These are phyloP conservation scores for Thielaviopsis euricoi DNA, from an alignment of 2,329 filamentous ascomycete species.

Conservation along the genomic window DNA sequence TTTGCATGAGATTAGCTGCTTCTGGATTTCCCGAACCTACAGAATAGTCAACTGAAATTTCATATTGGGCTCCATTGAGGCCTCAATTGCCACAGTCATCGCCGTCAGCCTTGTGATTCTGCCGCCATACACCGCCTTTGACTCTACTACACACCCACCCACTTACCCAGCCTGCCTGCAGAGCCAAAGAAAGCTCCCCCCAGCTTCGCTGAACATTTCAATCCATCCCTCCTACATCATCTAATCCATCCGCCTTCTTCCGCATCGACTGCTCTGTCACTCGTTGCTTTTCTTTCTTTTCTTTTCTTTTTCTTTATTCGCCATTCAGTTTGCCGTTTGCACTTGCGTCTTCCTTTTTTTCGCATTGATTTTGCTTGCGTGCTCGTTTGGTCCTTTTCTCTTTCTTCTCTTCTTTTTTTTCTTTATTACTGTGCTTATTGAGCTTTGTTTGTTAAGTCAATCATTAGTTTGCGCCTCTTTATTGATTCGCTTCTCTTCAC, in stretches of 20 bases:
- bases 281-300: slow-evolving; percentile 9
- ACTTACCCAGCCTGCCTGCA: background rate
- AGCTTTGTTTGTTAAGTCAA: background rate
- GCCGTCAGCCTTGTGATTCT: slow-evolving; percentile 3
- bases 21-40: background rate
- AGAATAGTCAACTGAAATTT: background rate
- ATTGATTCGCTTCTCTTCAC: background rate
- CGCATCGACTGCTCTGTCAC: slow-evolving; percentile 5
- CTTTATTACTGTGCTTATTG: background rate
- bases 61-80: background rate
- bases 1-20: no score
- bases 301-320: background rate
- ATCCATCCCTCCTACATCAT: background rate
- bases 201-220: background rate
- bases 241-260: background rate
- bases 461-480: background rate
- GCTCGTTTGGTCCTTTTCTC: background rate
- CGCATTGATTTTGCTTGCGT: background rate
- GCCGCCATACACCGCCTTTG: slow-evolving; percentile 5
- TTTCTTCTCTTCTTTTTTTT: background rate
- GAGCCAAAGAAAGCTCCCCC: background rate
- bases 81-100: background rate
- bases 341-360: background rate
- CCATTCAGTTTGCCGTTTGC: background rate
- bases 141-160: background rate